A percentile compares a stretch with the other conserved stretches of the same genome.
Evolutionary conservation across 2,329 filamentous ascomycete species (phyloP).

Genomic region (Metarhizium rileyi): DNA sequence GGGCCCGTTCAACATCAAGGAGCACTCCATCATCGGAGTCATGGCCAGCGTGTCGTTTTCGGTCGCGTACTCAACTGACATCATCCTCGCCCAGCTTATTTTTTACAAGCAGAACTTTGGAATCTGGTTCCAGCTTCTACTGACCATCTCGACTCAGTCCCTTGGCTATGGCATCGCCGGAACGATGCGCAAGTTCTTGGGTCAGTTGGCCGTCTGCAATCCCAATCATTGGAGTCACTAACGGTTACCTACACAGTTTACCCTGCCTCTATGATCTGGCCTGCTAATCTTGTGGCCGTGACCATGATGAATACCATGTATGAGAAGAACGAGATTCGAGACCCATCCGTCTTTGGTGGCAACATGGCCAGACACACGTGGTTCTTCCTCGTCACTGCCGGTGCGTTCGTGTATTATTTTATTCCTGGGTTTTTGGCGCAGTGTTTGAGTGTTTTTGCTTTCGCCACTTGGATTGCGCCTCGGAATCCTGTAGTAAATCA

Average conservation of each 20-base stretch:
- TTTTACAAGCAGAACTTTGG: slow-evolving; percentile 66
- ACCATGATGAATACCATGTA: slow-evolving; percentile 66
- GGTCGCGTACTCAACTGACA: slow-evolving; percentile 64
- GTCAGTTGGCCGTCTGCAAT: slow-evolving; percentile 23
- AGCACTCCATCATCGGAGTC: slow-evolving; percentile 58
- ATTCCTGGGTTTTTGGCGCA: slow-evolving; percentile 61
- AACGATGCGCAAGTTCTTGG: slow-evolving; percentile 54
- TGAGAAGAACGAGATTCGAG: slow-evolving; percentile 41
- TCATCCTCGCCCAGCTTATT: slow-evolving; percentile 59
- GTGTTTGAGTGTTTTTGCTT: slow-evolving; percentile 60
- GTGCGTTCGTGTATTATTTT: slow-evolving; percentile 56
- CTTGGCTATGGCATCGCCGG: slow-evolving; percentile 61
- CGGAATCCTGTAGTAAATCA: slow-evolving; percentile 61
- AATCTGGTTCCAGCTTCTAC: slow-evolving; percentile 53
- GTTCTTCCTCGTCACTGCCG: slow-evolving; percentile 49
- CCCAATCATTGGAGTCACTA: slow-evolving; percentile 6
- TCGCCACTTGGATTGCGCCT: slow-evolving; percentile 62
- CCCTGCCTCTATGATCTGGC: slow-evolving; percentile 67
- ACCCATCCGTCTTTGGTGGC: slow-evolving; percentile 50
- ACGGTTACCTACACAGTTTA: slow-evolving; percentile 40
- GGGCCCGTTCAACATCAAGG: slow-evolving; percentile 61
- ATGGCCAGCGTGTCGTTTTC: slow-evolving; percentile 65
- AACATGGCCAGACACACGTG: slow-evolving; percentile 55
- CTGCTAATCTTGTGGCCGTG: slow-evolving; percentile 54
- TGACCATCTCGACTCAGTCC: slow-evolving; percentile 60